Base-by-base conservation (phyloP, 441 rosid genomes). In the Sinapis alba region DNA sequence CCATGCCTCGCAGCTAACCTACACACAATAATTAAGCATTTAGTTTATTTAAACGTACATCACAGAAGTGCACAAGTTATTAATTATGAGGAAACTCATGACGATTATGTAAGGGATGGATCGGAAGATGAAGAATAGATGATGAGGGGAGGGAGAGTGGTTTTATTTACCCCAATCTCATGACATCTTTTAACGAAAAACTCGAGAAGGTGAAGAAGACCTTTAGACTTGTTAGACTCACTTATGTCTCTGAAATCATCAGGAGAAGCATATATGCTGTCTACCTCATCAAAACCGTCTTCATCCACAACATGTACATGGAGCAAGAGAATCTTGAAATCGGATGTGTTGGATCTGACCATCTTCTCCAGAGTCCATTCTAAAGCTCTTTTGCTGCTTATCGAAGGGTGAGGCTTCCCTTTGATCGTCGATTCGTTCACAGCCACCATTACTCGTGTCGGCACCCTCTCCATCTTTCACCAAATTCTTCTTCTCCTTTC, bases 1-100 rank as follows among this genome's bases (percentile, higher is more conserved):
- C 97, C 99, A 93, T 19, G 97, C 89, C 78, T 93, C 93, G 60
- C 94, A 95, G 34, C 76, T 84, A 77, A 95, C 82, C 99, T 95
- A 77, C 19, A 64, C 53, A 78, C 36, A 12, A 45, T 5, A 36
- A 9, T n/a, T n/a, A 36, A 9, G 26, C 21, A 45, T 21, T 18
- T 7, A 36, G 53, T 18, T 11, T 51, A 41, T 7, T 16, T 10
- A 36, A 41, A 13, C 47, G 13, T 28, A 24, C 47, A 51, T 68
- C 19, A 61, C 45, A 24, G 3, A 51, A 32, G 58, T 5, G 18
- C 9, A 21, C 12, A 6, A 19, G 51, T 45, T 10, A 4, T 20
- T 6, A 8, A 5, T 32, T 8, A 34, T 20, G 63, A 64, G n/a
- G n/a, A 64, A 28, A 41, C 9, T 18, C n/a, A n/a, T 18, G 23